Evolutionary conservation across 2,329 filamentous ascomycete species (phyloP).

Genomic region (Penicillium sp.): DNA sequence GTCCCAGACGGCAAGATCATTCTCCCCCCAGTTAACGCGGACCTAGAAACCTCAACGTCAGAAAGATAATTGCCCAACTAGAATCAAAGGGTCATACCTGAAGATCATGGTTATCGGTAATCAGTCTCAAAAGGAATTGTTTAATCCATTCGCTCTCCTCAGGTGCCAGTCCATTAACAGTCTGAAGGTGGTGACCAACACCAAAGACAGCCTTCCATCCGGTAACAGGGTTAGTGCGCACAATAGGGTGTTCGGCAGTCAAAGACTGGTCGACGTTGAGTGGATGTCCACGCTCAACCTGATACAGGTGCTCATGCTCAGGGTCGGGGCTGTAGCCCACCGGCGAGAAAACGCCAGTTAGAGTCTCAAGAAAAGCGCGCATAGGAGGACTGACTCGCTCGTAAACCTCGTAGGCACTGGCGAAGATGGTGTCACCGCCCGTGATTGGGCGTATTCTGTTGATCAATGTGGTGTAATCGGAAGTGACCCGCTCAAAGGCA

Average conservation of each 20-base stretch:
- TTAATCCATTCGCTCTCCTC: conserved; percentile 28
- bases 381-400: conserved; percentile 39
- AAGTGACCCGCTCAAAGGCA: conserved; percentile 46
- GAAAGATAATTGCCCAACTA: too few species aligned
- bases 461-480: conserved; percentile 48
- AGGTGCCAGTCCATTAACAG: conserved; percentile 43
- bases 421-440: conserved; percentile 45
- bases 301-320: too few species aligned
- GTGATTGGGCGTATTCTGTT: conserved; percentile 38
- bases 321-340: too few species aligned
- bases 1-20: conserved; percentile 30
- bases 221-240: conserved; percentile 61
- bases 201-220: conserved; percentile 58
- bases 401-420: conserved; percentile 41
- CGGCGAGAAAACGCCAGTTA: conserved; percentile 32
- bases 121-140: neutral
- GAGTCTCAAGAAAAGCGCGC: conserved; percentile 29
- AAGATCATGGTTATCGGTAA: conserved; percentile 10
- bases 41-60: too few species aligned
- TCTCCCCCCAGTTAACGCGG: conserved; percentile 8
- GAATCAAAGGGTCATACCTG: conserved; percentile 10
- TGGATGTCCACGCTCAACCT: conserved; percentile 49
- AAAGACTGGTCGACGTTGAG: conserved; percentile 53
- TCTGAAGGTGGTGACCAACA: conserved; percentile 37
- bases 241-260: conserved; percentile 51